Conservation (phyloP, 2,329 filamentous ascomycete genomes). For the Penicillium freii region DNA sequence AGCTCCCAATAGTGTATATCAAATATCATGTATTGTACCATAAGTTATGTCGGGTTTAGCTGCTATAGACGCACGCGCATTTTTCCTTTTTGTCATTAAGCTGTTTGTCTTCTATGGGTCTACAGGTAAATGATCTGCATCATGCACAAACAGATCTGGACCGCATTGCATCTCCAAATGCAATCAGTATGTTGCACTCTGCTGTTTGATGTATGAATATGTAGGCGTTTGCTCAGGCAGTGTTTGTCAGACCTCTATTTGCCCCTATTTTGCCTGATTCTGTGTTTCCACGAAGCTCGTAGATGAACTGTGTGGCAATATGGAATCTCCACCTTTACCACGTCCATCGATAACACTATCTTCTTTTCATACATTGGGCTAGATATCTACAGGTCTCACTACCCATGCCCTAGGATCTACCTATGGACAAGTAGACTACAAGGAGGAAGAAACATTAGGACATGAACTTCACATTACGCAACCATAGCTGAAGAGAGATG, state of each 20-base stretch:
- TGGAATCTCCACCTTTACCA: too few relatives aligned
- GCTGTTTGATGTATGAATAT: not conserved
- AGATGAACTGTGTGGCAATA: not conserved
- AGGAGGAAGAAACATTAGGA: slow-evolving; percentile 4
- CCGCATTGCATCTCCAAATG: not conserved
- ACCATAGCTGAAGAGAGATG: slow-evolving; percentile 5
- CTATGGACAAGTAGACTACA: not conserved
- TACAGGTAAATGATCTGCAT: not conserved
- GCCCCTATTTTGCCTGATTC: not conserved
- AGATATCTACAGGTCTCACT: not conserved
- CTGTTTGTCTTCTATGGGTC: not conserved
- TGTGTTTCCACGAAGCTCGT: too few relatives aligned
- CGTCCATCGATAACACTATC: too few relatives aligned
- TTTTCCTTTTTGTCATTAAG: too few relatives aligned
- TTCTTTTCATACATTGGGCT: not conserved
- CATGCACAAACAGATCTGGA: not conserved
- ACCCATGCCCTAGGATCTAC: not conserved
- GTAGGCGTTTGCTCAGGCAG: not conserved
- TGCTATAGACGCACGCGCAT: not conserved
- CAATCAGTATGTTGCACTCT: too few relatives aligned
- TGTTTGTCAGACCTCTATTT: not conserved
- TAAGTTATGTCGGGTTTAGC: not conserved
- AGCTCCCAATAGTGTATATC: not conserved
- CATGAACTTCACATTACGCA: slow-evolving; percentile 14
- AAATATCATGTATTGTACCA: not conserved